Conservation (phyloP, 345 rosid species). For the Anacardium occidentale region DNA sequence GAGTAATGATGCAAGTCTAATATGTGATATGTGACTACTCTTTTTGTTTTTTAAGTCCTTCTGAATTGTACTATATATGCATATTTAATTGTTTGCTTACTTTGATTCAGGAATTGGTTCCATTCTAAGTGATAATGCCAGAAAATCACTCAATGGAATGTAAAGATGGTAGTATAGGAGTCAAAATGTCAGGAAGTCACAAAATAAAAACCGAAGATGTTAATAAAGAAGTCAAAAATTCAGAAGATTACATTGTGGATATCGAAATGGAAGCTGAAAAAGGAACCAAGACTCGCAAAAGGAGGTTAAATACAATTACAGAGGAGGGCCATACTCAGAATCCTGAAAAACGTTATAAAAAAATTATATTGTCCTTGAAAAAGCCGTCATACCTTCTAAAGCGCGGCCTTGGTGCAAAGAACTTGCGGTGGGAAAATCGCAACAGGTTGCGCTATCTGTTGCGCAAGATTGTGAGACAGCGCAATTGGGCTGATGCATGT, state of each 20-base stretch:
- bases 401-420: constrained; percentile 26
- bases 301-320: constrained; percentile 5
- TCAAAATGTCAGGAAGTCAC: background rate
- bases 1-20: no score
- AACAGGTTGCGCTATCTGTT: constrained; percentile 37
- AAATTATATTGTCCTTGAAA: constrained; percentile 34
- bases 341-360: constrained; percentile 30
- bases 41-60: no score
- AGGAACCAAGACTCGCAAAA: constrained; percentile 19
- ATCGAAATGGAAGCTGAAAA: background rate
- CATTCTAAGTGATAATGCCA: background rate
- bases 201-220: background rate
- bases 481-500: constrained; percentile 65
- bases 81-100: background rate
- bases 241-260: no score
- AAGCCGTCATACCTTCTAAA: constrained; percentile 54
- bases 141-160: background rate
- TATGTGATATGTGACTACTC: no score
- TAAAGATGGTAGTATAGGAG: background rate
- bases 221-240: background rate
- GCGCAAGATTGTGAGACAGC: constrained; percentile 47
- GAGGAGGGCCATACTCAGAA: constrained; percentile 4
- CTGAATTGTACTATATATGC: background rate
- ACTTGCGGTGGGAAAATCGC: constrained; percentile 43
- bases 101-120: background rate